A percentile compares a stretch with the other conserved stretches of the same genome.
Evolutionary conservation across 2,329 filamentous ascomycete genomes (phyloP).

Genomic region (Alternaria dauci): DNA sequence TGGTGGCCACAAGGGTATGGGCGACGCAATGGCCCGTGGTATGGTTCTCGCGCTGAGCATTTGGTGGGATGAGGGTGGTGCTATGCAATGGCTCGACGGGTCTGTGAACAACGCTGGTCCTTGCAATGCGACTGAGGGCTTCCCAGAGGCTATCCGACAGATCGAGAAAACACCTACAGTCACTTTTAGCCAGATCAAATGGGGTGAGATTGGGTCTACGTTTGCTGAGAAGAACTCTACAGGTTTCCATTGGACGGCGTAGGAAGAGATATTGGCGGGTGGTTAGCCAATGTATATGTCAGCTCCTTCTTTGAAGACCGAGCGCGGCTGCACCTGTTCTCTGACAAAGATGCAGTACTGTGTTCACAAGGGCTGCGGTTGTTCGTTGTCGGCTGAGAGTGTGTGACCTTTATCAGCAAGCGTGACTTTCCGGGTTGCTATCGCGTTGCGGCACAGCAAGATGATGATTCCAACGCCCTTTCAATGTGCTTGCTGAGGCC

Average conservation of each 20-base stretch:
- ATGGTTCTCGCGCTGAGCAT: slow-evolving; percentile 65
- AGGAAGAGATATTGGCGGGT: not conserved
- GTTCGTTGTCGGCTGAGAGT: not conserved
- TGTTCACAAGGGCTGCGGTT: not conserved
- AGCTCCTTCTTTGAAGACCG: not conserved
- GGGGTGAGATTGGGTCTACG: slow-evolving; percentile 68
- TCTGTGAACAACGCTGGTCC: slow-evolving; percentile 57
- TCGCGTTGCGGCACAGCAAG: not conserved
- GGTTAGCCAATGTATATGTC: not conserved
- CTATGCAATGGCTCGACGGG: slow-evolving; percentile 67
- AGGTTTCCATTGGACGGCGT: slow-evolving; percentile 25
- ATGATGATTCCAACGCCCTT: not conserved
- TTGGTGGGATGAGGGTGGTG: slow-evolving; percentile 63
- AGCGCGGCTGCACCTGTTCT: not conserved
- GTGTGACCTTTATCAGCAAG: not conserved
- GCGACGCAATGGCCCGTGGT: slow-evolving; percentile 57
- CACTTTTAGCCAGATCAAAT: slow-evolving; percentile 65
- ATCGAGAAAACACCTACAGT: slow-evolving; percentile 61
- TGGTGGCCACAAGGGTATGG: slow-evolving; percentile 58
- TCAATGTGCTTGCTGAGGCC: not conserved
- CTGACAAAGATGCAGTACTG: not conserved
- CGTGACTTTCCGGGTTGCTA: no score
- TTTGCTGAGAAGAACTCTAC: slow-evolving; percentile 41
- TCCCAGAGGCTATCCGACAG: slow-evolving; percentile 58
- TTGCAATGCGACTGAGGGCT: slow-evolving; percentile 63